Conservation (phyloP, 805 yeast genomes). For the Suhomyces tanzawaensis region DNA sequence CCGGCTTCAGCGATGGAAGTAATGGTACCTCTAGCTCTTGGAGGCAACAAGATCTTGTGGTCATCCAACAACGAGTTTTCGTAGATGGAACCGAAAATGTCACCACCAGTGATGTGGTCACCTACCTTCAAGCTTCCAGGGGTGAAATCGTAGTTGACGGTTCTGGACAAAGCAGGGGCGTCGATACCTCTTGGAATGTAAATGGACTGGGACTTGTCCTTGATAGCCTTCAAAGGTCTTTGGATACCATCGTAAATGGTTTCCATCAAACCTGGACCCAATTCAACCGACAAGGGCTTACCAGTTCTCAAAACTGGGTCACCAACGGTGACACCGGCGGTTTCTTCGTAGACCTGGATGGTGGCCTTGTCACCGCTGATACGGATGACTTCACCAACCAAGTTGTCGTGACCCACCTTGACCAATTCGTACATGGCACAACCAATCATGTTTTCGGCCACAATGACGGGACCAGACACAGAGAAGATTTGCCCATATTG, state of each 20-base stretch:
- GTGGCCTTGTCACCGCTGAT: conserved; percentile 96
- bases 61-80: conserved; percentile 91
- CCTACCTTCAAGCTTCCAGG: conserved; percentile 83
- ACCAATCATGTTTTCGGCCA: conserved; percentile 98
- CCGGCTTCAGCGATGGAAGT: conserved; percentile 88
- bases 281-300: conserved; percentile 96
- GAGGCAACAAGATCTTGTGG: conserved; percentile 94
- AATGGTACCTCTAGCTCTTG: conserved; percentile 97
- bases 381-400: conserved; percentile 98
- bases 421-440: conserved; percentile 99
- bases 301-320: conserved; percentile 99
- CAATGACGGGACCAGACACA: conserved; percentile 96
- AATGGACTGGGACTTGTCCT: conserved; percentile 82
- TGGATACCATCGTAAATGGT: conserved; percentile 99
- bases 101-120: conserved; percentile 98
- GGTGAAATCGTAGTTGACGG: conserved; percentile 76
- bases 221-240: conserved; percentile 94
- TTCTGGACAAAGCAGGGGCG: conserved; percentile 91
- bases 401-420: conserved; percentile 93
- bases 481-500: conserved; percentile 88
- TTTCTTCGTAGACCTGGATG: conserved; percentile 98
- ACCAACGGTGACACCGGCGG: conserved; percentile 98
- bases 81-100: conserved; percentile 87
- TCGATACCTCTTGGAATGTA: conserved; percentile 99
- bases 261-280: conserved; percentile 99